Conservation (phyloP, 192 early-diverging fungal species). For the Umbelopsis sp. region DNA sequence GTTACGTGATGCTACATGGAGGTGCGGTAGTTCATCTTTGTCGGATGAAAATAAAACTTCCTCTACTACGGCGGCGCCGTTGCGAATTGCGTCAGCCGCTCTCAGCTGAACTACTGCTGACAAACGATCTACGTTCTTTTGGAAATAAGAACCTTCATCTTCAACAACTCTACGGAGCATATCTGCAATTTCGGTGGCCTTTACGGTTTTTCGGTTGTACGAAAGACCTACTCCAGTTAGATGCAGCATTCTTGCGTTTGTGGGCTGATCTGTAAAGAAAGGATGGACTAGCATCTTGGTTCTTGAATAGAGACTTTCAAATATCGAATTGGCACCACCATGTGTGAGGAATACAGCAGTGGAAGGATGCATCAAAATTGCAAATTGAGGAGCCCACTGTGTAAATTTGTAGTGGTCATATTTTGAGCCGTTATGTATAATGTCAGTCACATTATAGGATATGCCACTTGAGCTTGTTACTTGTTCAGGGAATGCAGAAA, state of each 20-base stretch:
- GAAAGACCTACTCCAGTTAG: neutral
- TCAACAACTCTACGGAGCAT: neutral
- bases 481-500: neutral
- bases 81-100: neutral
- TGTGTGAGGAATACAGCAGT: conserved; percentile 30
- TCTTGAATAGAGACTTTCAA: conserved; percentile 33
- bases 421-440: neutral
- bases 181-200: neutral
- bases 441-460: neutral
- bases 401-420: neutral
- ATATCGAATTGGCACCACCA: conserved; percentile 22
- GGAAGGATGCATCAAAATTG: conserved; percentile 30
- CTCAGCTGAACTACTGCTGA: conserved; percentile 20
- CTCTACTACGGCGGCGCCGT: conserved; percentile 27
- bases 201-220: neutral
- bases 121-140: neutral
- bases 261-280: conserved; percentile 23
- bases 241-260: neutral
- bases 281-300: conserved; percentile 30
- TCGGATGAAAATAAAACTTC: conserved; percentile 19
- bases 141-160: neutral
- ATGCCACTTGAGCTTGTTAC: neutral
- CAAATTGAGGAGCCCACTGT: conserved; percentile 28
- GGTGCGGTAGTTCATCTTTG: conserved; percentile 16
- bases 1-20: conserved; percentile 14